Percentiles rank a stretch among this genome's conserved stretches.
These are phyloP conservation scores for Zoysia japonica DNA, from an alignment of 176 grass and related monocot species.

Conservation along the genomic window DNA sequence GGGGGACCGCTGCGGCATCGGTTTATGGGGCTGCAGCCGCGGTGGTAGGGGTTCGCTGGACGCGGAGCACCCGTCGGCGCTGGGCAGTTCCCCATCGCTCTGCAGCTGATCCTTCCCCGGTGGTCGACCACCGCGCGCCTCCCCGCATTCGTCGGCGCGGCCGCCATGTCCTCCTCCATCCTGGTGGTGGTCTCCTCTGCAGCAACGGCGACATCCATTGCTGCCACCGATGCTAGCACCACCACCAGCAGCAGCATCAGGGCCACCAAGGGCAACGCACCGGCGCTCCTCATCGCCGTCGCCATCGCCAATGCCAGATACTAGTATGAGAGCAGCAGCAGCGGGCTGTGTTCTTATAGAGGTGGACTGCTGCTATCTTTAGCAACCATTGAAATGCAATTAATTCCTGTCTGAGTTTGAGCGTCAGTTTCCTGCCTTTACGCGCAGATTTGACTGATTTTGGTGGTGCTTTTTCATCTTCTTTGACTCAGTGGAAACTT, in stretches of 20 bases:
- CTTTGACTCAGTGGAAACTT: no score
- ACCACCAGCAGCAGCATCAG: not conserved
- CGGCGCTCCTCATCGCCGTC: not conserved
- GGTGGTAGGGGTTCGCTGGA: not conserved
- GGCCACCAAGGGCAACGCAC: not conserved
- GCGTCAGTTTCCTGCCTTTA: not conserved
- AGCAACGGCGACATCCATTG: not conserved
- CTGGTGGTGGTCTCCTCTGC: not conserved
- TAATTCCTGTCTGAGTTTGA: not conserved
- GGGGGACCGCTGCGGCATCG: not conserved
- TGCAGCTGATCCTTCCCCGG: not conserved
- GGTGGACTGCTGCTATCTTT: not conserved
- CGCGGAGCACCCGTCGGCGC: not conserved
- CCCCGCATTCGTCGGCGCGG: not conserved
- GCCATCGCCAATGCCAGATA: not conserved
- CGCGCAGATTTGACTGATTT: no score
- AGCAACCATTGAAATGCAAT: not conserved
- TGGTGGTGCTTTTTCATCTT: no score
- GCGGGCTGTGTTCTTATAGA: not conserved
- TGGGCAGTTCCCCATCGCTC: not conserved
- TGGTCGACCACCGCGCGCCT: not conserved
- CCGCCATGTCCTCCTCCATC: no score
- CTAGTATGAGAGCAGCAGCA: not conserved
- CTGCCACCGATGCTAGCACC: not conserved
- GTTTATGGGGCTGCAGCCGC: not conserved